Evolutionary conservation across 495 filamentous ascomycete genomes (phyloP).

Genomic region (Hypoxylon perforatum): DNA sequence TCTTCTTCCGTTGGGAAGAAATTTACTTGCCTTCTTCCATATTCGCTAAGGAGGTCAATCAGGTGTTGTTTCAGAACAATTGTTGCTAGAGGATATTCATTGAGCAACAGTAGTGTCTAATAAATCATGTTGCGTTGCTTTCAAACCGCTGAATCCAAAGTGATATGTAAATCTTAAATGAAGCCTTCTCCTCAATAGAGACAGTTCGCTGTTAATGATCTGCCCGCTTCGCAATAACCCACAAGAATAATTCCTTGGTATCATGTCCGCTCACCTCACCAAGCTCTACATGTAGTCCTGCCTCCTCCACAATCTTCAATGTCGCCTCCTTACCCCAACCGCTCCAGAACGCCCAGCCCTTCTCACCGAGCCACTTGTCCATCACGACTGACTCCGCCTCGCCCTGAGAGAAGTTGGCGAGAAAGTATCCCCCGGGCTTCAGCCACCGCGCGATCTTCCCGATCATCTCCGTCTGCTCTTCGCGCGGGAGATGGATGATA

Average conservation of each 20-base stretch:
- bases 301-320: conserved; percentile 34
- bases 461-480: conserved; percentile 50
- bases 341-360: conserved; percentile 54
- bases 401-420: conserved; percentile 46
- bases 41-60: too few species aligned
- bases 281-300: conserved; percentile 43
- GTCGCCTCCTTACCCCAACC: conserved; percentile 46
- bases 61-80: too few species aligned
- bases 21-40: too few species aligned
- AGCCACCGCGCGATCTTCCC: conserved; percentile 43
- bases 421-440: conserved; percentile 45
- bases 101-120: too few species aligned
- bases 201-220: not conserved
- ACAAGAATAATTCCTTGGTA: conserved; percentile 44
- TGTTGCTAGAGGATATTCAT: too few species aligned
- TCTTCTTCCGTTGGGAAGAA: too few species aligned
- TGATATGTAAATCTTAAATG: too few species aligned
- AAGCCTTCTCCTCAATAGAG: not conserved
- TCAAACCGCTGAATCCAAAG: too few species aligned
- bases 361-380: conserved; percentile 46
- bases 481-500: conserved; percentile 51
- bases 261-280: conserved; percentile 36
- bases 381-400: conserved; percentile 30
- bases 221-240: conserved; percentile 46
- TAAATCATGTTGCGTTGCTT: too few species aligned